Evolutionary conservation across 1,284 basidiomycete species (phyloP).

Genomic region (Ustilago cynodontis): DNA sequence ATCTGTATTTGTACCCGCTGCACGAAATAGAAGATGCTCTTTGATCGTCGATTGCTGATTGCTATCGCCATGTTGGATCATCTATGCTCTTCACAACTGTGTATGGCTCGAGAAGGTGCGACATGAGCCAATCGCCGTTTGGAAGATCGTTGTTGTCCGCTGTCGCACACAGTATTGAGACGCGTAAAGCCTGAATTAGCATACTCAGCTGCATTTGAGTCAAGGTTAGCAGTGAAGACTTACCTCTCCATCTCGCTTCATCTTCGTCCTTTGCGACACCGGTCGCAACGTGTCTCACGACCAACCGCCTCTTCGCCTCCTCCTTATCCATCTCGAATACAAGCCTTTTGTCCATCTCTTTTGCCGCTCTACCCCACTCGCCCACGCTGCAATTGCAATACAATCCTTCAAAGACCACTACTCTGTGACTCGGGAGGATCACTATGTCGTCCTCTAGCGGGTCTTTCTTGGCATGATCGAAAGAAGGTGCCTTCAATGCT

Average conservation of each 20-base stretch:
- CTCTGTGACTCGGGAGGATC: slow-evolving; percentile 77
- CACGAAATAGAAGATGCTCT: no score
- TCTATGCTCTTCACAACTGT: slow-evolving; percentile 38
- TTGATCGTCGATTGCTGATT: background rate
- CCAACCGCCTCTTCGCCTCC: slow-evolving; percentile 77
- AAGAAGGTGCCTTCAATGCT: slow-evolving; percentile 72
- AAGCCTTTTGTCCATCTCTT: slow-evolving; percentile 82
- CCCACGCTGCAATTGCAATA: slow-evolving; percentile 80
- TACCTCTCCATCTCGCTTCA: slow-evolving; percentile 79
- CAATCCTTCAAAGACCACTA: slow-evolving; percentile 86
- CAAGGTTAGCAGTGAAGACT: slow-evolving; percentile 59
- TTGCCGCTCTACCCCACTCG: slow-evolving; percentile 80
- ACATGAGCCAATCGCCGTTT: slow-evolving; percentile 65
- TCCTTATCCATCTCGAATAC: slow-evolving; percentile 78
- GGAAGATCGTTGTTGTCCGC: slow-evolving; percentile 67
- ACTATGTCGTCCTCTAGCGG: slow-evolving; percentile 72
- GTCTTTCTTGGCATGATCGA: slow-evolving; percentile 78
- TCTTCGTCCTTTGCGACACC: slow-evolving; percentile 78
- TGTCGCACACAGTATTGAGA: slow-evolving; percentile 10
- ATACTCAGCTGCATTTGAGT: no score
- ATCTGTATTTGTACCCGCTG: slow-evolving; percentile 4
- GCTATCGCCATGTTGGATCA: slow-evolving; percentile 38
- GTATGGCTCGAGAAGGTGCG: slow-evolving; percentile 59
- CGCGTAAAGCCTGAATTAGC: background rate
- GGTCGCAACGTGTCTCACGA: slow-evolving; percentile 80